Conservation (phyloP, 352 stramenopile genomes). For the Pythium aphanidermatum region DNA sequence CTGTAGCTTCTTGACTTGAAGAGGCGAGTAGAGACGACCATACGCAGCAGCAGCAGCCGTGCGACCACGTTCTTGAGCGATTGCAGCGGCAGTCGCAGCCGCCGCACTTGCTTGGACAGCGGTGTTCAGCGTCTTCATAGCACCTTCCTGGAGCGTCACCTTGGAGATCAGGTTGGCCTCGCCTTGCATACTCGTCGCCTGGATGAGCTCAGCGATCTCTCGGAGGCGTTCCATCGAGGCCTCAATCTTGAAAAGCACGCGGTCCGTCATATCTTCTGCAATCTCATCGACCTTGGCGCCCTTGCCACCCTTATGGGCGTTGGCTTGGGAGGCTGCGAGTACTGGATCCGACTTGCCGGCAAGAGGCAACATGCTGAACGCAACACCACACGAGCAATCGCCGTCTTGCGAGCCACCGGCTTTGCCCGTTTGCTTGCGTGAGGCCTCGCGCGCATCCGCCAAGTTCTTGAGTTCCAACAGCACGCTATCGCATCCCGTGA, state of each 20-base stretch:
- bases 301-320: not conserved
- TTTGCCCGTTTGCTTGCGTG: constrained; percentile 37
- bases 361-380: constrained; percentile 57
- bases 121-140: constrained; percentile 48
- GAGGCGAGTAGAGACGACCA: constrained; percentile 44
- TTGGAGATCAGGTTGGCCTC: constrained; percentile 77
- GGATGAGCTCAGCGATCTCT: constrained; percentile 74
- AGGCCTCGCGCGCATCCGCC: constrained; percentile 42
- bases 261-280: constrained; percentile 76
- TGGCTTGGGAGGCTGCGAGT: constrained; percentile 1
- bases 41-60: constrained; percentile 34
- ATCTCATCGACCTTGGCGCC: constrained; percentile 37
- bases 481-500: constrained; percentile 69
- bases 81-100: constrained; percentile 53
- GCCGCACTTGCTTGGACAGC: constrained; percentile 62
- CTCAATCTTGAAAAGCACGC: constrained; percentile 69
- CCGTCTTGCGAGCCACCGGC: constrained; percentile 16
- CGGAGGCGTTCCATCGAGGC: constrained; percentile 58
- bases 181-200: constrained; percentile 80
- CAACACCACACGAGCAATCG: constrained; percentile 52
- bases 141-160: constrained; percentile 49
- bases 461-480: constrained; percentile 75
- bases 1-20: constrained; percentile 77
- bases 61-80: constrained; percentile 63
- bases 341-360: constrained; percentile 13